Evolutionary conservation across 163 green algal genomes (phyloP), one percentile per base, ranked within the genome.

Genomic region (Picocystis sp.): DNA sequence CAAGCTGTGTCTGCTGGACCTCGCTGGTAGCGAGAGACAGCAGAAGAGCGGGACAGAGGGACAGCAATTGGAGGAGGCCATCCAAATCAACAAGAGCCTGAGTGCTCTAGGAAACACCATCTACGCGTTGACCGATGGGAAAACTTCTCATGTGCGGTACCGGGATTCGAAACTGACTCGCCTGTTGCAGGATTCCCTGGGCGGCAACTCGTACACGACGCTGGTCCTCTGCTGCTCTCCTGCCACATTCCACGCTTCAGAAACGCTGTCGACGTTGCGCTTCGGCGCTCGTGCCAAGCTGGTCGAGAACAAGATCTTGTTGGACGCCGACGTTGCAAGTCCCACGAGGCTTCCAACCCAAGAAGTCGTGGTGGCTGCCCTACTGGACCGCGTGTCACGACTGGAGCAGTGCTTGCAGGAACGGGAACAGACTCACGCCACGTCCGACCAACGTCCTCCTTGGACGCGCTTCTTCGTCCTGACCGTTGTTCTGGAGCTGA

Each of bases 121-220:
- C 22, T 52, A 17, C 15, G 25, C 51, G 6, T 42, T 57, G n/a
- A 83, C 79, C 12, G 74, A 78, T 50, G 60, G 54, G 33, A 50
- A 55, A 11, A 53, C 42, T 24, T 57, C 43, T 21, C 74, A 82
- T 51, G 70, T 82, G 47, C 70, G 65, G 1, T 79, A 81, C 57
- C 56, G 83, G 2, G 79, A 93, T 69, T 82, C 64, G 50, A 93
- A 93, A 68, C 77, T 94, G 8, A 94, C 84, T 5, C 72, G 84
- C 33, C 75, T 94, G 58, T 67, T 93, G 55, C 69, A 81, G 50
- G 67, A 73, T 57, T 67, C 57, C 3, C 58, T 79, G 64, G 83
- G 81, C n/a, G 78, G 79, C 43, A 78, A 58, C 3, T 69, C 74
- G 1, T 61, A 66, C 24, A 82, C 78, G 10, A 61, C 71, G 23